Percentiles rank a stretch among this genome's conserved stretches.
phyloP scores from a whole-genome alignment of 73 alveolate genomes.

The Uronychia setigera region DNA sequence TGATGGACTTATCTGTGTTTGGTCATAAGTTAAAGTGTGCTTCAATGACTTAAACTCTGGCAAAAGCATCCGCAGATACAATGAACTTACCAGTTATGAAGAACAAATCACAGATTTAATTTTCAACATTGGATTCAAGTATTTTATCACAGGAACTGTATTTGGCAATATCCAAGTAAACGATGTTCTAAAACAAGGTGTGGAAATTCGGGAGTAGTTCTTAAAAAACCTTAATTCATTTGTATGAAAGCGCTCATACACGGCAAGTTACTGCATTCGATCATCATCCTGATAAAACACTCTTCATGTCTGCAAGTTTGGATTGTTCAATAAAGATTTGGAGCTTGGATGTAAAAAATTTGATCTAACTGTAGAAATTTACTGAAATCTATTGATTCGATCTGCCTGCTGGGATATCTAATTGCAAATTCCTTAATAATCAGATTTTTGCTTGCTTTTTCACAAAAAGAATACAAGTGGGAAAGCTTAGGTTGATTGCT shows the following conservation, averaged over 20 bases:
- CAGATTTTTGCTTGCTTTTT: constrained; percentile 8
- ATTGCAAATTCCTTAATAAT: background rate
- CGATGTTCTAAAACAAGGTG: background rate
- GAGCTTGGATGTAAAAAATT: constrained; percentile 1
- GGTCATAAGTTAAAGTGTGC: constrained; percentile 10
- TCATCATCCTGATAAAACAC: constrained; percentile 7
- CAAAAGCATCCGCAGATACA: background rate
- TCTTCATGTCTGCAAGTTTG: background rate
- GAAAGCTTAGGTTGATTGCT: background rate
- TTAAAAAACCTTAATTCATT: constrained; percentile 3
- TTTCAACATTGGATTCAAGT: background rate
- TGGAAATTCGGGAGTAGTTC: background rate
- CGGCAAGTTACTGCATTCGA: constrained; percentile 1
- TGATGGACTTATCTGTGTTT: constrained; percentile 10
- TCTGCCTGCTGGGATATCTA: constrained; percentile 1
- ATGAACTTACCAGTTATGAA: constrained; percentile 4
- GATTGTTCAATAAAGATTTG: constrained; percentile 9
- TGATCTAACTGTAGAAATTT: constrained; percentile 1
- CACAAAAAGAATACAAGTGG: background rate
- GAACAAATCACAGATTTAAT: constrained; percentile 9
- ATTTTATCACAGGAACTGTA: constrained; percentile 17
- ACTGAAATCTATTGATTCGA: constrained; percentile 19
- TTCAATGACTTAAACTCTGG: constrained; percentile 5
- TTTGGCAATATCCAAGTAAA: constrained; percentile 10
- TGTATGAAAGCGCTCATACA: constrained; percentile 3